Conservation (phyloP, 1,139 yeast species). For the Diutina sp. region DNA sequence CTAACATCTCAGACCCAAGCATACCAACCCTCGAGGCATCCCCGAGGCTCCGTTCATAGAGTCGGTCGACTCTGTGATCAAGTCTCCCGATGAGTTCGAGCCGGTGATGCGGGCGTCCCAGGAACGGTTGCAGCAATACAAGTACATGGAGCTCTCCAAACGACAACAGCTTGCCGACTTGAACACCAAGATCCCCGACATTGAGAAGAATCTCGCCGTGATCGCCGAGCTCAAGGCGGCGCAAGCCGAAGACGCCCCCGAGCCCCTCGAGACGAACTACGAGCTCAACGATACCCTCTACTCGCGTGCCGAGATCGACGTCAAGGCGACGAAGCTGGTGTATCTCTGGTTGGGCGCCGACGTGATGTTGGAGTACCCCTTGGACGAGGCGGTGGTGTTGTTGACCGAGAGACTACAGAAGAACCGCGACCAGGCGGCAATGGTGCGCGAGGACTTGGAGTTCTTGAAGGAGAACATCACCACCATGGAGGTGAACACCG, state of each 20-base stretch:
- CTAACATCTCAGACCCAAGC: constrained; percentile 25
- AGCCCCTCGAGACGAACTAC: constrained; percentile 54
- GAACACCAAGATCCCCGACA: constrained; percentile 75
- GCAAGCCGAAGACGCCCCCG: constrained; percentile 21
- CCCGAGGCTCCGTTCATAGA: constrained; percentile 95
- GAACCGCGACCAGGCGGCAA: constrained; percentile 45
- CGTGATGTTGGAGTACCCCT: constrained; percentile 90
- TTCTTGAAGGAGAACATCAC: constrained; percentile 87
- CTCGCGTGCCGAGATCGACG: constrained; percentile 64
- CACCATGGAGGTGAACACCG: constrained; percentile 95
- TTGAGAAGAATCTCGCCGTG: constrained; percentile 68
- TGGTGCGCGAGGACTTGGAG: constrained; percentile 75
- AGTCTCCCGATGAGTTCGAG: constrained; percentile 61
- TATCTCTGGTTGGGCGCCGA: constrained; percentile 95
- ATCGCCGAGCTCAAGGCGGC: constrained; percentile 42
- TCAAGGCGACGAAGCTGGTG: constrained; percentile 36
- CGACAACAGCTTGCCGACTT: constrained; percentile 55
- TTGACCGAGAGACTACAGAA: constrained; percentile 48
- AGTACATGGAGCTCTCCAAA: constrained; percentile 79
- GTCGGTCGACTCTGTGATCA: constrained; percentile 63
- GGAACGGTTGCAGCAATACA: constrained; percentile 71
- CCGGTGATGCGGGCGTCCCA: constrained; percentile 56
- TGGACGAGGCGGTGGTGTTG: constrained; percentile 72
- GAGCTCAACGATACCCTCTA: constrained; percentile 88
- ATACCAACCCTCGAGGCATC: constrained; percentile 79